A percentile compares a stretch with the other conserved stretches of the same genome.
Evolutionary conservation across 176 grass and related monocot species (phyloP).

Genomic region (Panicum miliaceum): DNA sequence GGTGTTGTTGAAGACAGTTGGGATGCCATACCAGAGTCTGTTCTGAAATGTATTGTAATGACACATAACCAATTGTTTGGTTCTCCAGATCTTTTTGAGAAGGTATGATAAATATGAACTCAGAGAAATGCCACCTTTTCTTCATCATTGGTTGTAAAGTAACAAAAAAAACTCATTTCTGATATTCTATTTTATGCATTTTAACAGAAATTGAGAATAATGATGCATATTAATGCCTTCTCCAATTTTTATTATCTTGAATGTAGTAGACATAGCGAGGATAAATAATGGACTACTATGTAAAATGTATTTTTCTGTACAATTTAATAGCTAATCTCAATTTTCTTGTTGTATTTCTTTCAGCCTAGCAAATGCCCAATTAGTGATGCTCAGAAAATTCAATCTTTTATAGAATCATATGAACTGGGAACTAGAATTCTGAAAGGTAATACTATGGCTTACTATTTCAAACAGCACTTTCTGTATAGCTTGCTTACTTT

Average conservation of each 20-base stretch:
- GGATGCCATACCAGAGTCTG: constrained; percentile 72
- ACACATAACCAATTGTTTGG: constrained; percentile 88
- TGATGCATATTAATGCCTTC: neutral
- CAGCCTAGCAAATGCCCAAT: constrained; percentile 59
- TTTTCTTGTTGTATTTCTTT: constrained; percentile 42
- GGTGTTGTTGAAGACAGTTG: constrained; percentile 59
- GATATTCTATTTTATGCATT: neutral
- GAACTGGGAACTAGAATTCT: constrained; percentile 74
- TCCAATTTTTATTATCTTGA: neutral
- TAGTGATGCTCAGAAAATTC: constrained; percentile 68
- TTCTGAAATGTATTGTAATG: constrained; percentile 61
- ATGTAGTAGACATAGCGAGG: neutral
- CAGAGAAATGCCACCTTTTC: neutral
- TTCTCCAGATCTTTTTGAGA: constrained; percentile 68
- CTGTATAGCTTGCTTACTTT: constrained; percentile 35
- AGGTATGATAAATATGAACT: constrained; percentile 46
- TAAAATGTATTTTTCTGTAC: constrained; percentile 1
- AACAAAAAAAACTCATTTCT: neutral
- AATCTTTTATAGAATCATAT: constrained; percentile 82
- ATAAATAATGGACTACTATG: constrained; percentile 7
- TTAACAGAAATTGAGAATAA: neutral
- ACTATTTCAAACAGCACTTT: constrained; percentile 18
- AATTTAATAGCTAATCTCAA: constrained; percentile 39
- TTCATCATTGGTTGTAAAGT: neutral
- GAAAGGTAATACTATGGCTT: constrained; percentile 59